phyloP scores from a whole-genome alignment of 2,329 filamentous ascomycete species.

The Fusarium transvaalense region DNA sequence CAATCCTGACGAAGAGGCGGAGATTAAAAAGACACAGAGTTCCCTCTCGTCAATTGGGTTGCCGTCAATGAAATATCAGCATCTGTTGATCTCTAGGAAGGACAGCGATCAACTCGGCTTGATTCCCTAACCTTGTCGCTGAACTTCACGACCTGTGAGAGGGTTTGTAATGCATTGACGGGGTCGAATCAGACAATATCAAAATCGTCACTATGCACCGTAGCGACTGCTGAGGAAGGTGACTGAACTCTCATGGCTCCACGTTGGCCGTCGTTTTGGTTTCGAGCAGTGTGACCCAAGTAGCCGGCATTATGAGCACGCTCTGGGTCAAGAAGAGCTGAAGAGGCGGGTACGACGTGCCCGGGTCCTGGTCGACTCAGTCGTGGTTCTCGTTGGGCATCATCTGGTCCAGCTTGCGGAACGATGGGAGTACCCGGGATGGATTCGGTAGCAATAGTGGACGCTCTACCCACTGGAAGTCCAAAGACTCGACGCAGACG shows the following conservation, averaged over 20 bases:
- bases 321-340: not conserved
- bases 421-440: slow-evolving; percentile 24
- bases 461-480: slow-evolving; percentile 52
- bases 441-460: slow-evolving; percentile 52
- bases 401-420: slow-evolving; percentile 3
- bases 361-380: not conserved
- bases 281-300: not conserved
- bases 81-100: not conserved
- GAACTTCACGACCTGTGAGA: not conserved
- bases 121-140: too few relatives aligned
- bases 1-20: not conserved
- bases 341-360: not conserved
- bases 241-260: slow-evolving; percentile 33
- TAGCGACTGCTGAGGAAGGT: slow-evolving; percentile 50
- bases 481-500: slow-evolving; percentile 46
- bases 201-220: slow-evolving; percentile 56
- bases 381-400: not conserved
- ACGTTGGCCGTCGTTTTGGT: not conserved
- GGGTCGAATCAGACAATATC: slow-evolving; percentile 25
- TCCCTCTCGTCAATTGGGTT: not conserved
- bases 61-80: not conserved
- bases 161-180: not conserved
- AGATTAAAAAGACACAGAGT: not conserved
- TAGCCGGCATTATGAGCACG: not conserved
- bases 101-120: not conserved